Conservation (phyloP, 495 filamentous ascomycete genomes). For the Aspergillus panamensis region DNA sequence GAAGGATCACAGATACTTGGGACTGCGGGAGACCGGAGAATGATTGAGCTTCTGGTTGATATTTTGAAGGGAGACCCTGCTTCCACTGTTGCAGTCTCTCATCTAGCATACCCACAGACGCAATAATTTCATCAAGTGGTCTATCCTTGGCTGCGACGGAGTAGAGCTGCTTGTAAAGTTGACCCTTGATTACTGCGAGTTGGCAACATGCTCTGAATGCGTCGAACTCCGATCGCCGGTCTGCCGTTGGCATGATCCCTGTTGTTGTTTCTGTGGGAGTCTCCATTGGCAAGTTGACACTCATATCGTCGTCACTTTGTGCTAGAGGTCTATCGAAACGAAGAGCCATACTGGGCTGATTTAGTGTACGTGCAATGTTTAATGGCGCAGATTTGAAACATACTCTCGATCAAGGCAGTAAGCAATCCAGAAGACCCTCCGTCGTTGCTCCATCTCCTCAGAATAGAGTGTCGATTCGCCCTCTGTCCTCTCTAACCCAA, state of each 20-base stretch:
- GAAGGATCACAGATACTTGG: constrained; percentile 7
- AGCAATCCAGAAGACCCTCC: constrained; percentile 20
- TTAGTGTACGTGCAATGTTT: constrained; percentile 2
- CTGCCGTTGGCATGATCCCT: constrained; percentile 8
- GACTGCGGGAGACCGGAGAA: background rate
- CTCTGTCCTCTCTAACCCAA: constrained; percentile 11
- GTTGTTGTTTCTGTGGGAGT: background rate
- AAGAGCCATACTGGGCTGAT: constrained; percentile 15
- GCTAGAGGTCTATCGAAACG: constrained; percentile 18
- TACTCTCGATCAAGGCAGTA: constrained; percentile 25
- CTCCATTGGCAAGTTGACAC: constrained; percentile 9
- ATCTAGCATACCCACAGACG: constrained; percentile 14
- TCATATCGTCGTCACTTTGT: constrained; percentile 19
- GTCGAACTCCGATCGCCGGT: constrained; percentile 10
- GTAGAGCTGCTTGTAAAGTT: constrained; percentile 20
- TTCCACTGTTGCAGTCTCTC: constrained; percentile 22
- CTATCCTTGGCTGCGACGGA: constrained; percentile 15
- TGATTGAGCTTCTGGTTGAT: constrained; percentile 11
- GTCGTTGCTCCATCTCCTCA: constrained; percentile 14
- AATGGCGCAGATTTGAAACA: background rate
- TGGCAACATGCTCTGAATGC: constrained; percentile 17
- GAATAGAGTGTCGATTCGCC: background rate
- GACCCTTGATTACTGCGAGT: constrained; percentile 19
- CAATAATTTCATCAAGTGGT: constrained; percentile 15
- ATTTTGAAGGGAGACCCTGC: constrained; percentile 16